A percentile compares a stretch with the other conserved stretches of the same genome.
Evolutionary conservation across 176 grass and related monocot genomes (phyloP).

Genomic region (Canna indica): DNA sequence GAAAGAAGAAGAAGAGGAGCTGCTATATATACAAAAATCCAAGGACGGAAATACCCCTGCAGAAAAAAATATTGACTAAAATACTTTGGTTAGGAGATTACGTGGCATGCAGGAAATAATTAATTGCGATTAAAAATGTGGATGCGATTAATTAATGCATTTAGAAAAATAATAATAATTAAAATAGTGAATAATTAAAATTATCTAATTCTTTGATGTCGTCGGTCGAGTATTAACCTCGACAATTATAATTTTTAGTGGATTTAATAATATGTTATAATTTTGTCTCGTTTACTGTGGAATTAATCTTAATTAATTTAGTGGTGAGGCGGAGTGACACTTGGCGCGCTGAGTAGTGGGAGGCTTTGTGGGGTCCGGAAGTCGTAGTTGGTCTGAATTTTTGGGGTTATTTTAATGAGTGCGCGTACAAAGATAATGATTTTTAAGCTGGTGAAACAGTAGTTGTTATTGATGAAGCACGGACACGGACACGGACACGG

Average conservation of each 20-base stretch:
- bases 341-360: no score
- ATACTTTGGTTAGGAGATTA: neutral
- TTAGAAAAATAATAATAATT: neutral
- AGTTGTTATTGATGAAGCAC: no score
- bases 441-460: no score
- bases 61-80: neutral
- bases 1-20: neutral
- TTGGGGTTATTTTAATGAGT: neutral
- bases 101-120: neutral
- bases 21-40: slow-evolving; percentile 17
- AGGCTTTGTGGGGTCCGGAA: neutral
- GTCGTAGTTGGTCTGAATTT: neutral
- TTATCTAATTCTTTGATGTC: no score
- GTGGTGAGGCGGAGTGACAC: no score
- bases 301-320: no score
- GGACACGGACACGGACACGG: no score
- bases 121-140: neutral
- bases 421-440: no score
- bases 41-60: slow-evolving; percentile 24
- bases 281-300: no score
- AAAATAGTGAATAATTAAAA: neutral
- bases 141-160: neutral
- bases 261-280: no score
- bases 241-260: no score
- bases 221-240: no score